These are phyloP conservation scores for Aureobasidium subglaciale DNA, from an alignment of 2,329 filamentous ascomycete species.

Conservation along the genomic window DNA sequence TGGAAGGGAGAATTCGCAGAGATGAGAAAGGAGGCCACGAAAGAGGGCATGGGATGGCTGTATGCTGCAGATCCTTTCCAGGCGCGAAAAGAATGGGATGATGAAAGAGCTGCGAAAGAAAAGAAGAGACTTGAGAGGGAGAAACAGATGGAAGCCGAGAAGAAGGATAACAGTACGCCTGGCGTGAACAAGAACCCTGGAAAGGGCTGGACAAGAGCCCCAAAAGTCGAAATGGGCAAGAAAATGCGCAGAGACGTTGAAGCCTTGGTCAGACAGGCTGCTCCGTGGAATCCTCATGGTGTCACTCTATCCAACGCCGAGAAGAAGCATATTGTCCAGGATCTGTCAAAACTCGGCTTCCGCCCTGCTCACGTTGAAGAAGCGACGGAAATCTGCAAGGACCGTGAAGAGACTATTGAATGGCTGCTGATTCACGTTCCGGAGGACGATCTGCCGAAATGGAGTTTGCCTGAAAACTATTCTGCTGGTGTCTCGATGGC, in stretches of 20 bases:
- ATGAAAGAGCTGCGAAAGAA: conserved; percentile 65
- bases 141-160: conserved; percentile 45
- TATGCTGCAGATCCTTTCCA: conserved; percentile 94
- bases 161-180: conserved; percentile 45
- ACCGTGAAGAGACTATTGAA: conserved; percentile 84
- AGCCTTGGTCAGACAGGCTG: conserved; percentile 65
- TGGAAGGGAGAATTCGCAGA: conserved; percentile 85
- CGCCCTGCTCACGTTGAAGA: conserved; percentile 84
- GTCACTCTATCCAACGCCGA: conserved; percentile 56
- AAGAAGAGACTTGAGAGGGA: conserved; percentile 72
- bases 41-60: conserved; percentile 73
- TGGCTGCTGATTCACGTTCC: conserved; percentile 97
- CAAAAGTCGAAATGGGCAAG: conserved; percentile 88
- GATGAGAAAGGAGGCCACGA: conserved; percentile 73
- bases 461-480: conserved; percentile 88
- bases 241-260: conserved; percentile 75
- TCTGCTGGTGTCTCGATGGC: conserved; percentile 83
- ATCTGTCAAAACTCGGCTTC: conserved; percentile 75
- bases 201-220: conserved; percentile 74
- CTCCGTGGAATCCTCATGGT: conserved; percentile 79
- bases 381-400: conserved; percentile 78
- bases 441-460: conserved; percentile 88
- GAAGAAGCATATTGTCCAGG: conserved; percentile 57
- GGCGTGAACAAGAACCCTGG: conserved; percentile 27
- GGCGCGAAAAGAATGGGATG: conserved; percentile 69